Percentiles rank a stretch among this genome's conserved stretches.
Conservation (phyloP, 257 asterid species). For the Orobanche coerulescens region DNA sequence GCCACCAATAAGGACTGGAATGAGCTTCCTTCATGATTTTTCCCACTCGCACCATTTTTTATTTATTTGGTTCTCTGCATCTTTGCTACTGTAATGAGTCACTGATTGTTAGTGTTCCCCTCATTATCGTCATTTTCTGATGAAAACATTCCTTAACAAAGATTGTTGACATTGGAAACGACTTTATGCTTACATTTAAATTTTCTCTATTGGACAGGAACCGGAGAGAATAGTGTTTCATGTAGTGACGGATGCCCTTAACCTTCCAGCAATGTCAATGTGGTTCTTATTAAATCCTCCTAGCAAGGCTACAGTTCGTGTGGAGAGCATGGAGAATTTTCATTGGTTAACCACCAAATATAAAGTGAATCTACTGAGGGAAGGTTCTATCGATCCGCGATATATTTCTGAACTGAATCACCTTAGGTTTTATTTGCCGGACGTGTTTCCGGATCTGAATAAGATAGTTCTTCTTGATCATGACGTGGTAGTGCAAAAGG, state of each 20-base stretch:
- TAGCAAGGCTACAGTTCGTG: constrained; percentile 58
- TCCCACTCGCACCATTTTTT: too few species aligned
- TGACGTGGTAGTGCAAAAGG: constrained; percentile 86
- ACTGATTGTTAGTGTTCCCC: too few species aligned
- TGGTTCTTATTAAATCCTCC: constrained; percentile 90
- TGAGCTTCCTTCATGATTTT: too few species aligned
- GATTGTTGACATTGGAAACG: background rate
- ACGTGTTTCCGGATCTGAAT: constrained; percentile 59
- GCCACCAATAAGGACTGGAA: too few species aligned
- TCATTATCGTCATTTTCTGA: background rate
- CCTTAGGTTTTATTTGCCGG: constrained; percentile 89
- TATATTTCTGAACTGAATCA: constrained; percentile 69
- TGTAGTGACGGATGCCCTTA: constrained; percentile 73
- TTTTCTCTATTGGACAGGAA: constrained; percentile 44
- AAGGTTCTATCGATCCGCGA: constrained; percentile 61
- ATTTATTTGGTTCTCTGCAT: too few species aligned
- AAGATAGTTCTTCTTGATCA: constrained; percentile 89
- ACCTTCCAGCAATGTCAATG: constrained; percentile 78
- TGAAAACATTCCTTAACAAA: background rate
- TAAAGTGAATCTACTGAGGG: constrained; percentile 37
- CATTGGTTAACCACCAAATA: constrained; percentile 57
- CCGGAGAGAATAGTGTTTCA: constrained; percentile 74
- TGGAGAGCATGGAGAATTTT: constrained; percentile 55
- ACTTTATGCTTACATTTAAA: constrained; percentile 2
- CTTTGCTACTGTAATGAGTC: too few species aligned